A percentile compares a stretch with the other conserved stretches of the same genome.
phyloP scores from a whole-genome alignment of 768 basidiomycete species.

The Megacollybia marginata region DNA sequence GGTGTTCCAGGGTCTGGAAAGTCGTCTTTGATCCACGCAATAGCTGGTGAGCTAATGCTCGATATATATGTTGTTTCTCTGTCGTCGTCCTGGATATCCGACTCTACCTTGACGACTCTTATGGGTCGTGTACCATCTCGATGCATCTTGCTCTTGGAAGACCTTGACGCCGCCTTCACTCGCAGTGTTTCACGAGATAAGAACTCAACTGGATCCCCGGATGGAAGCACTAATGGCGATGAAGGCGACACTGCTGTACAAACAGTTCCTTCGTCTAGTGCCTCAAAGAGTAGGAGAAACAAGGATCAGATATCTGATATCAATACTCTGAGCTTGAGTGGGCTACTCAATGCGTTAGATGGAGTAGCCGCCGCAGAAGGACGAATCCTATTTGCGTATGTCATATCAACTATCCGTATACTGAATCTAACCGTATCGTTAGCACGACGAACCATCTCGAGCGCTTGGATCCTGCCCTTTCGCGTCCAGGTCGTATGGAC shows the following conservation, averaged over 20 bases:
- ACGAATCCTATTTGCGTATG: constrained; percentile 82
- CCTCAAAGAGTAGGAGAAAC: constrained; percentile 32
- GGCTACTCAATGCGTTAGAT: constrained; percentile 78
- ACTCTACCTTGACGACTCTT: constrained; percentile 76
- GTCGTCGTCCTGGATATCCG: constrained; percentile 82
- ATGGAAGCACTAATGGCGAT: constrained; percentile 17
- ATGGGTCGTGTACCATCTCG: constrained; percentile 84
- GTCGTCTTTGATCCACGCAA: constrained; percentile 63
- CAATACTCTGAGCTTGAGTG: constrained; percentile 76
- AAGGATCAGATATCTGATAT: constrained; percentile 63
- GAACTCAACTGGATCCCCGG: constrained; percentile 15
- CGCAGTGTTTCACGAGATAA: constrained; percentile 65
- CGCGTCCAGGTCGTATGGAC: constrained; percentile 90
- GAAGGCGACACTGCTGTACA: constrained; percentile 21
- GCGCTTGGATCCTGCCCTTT: constrained; percentile 81
- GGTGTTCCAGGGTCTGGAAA: constrained; percentile 85
- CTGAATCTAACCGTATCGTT: background rate
- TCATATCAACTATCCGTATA: constrained; percentile 21
- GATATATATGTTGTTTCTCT: constrained; percentile 90
- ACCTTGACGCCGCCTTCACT: constrained; percentile 85
- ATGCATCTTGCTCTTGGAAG: constrained; percentile 84
- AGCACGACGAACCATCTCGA: constrained; percentile 92
- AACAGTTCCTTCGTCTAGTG: constrained; percentile 9
- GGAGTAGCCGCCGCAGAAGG: constrained; percentile 86
- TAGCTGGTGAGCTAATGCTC: constrained; percentile 83